A percentile compares a stretch with the other conserved stretches of the same genome.
These are phyloP conservation scores for Tricholomella constricta DNA, from an alignment of 768 basidiomycete genomes.

Conservation along the genomic window DNA sequence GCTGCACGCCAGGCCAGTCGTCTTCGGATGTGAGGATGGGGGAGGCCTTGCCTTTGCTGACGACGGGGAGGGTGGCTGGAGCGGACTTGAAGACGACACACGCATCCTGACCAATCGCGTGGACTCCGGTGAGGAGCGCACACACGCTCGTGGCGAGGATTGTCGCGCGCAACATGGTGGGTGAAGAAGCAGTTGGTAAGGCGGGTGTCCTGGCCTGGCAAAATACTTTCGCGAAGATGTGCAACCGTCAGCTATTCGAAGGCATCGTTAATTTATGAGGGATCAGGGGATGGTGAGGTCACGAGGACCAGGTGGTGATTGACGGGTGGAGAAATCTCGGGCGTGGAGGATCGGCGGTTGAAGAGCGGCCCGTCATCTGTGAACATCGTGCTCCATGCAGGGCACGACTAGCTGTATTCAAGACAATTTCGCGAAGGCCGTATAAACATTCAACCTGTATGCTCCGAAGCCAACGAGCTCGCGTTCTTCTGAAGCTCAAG, in stretches of 20 bases:
- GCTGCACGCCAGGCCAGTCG: conserved; percentile 66
- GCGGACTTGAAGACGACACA: conserved; percentile 49
- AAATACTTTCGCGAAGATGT: neutral
- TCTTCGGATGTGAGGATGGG: conserved; percentile 53
- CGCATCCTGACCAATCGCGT: conserved; percentile 51
- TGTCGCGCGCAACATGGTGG: conserved; percentile 17
- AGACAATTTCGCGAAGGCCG: neutral
- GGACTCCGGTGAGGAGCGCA: conserved; percentile 20
- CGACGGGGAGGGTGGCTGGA: conserved; percentile 42
- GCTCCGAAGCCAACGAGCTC: neutral
- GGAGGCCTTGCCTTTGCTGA: conserved; percentile 45
- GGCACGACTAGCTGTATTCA: neutral
- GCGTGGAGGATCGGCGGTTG: neutral
- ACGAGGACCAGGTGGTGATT: neutral
- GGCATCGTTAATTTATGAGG: neutral
- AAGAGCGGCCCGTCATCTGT: neutral
- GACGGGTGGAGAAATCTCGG: neutral
- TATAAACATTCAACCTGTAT: neutral
- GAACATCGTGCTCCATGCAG: neutral
- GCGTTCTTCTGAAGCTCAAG: neutral
- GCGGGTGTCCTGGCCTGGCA: neutral
- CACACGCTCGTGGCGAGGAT: conserved; percentile 11
- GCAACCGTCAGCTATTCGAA: neutral
- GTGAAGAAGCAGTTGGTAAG: no score
- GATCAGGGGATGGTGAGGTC: neutral